Percentiles rank a stretch among this genome's conserved stretches.
Evolutionary conservation across 192 early-diverging fungal genomes (phyloP).

Genomic region (Rhizophagus prolifer): DNA sequence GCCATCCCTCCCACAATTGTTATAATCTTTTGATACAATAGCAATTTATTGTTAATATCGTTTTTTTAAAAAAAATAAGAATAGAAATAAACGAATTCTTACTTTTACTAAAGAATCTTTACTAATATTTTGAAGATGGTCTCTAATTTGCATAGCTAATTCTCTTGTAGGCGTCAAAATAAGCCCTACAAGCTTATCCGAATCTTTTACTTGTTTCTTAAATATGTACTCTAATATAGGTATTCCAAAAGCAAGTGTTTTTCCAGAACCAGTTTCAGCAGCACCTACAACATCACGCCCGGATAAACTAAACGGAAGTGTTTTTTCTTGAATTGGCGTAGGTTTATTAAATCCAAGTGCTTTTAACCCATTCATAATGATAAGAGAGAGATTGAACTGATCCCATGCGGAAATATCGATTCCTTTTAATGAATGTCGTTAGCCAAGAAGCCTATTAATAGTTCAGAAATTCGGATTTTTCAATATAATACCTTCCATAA

Average conservation of each 20-base stretch:
- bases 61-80: neutral
- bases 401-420: conserved; percentile 77
- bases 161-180: conserved; percentile 93
- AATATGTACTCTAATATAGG: conserved; percentile 81
- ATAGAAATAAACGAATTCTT: neutral
- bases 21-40: conserved; percentile 56
- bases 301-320: conserved; percentile 68
- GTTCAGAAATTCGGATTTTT: conserved; percentile 21
- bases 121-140: conserved; percentile 68
- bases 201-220: conserved; percentile 35
- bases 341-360: conserved; percentile 73
- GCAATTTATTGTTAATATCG: neutral
- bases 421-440: conserved; percentile 36
- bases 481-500: conserved; percentile 26
- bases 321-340: conserved; percentile 84
- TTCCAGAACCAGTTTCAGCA: conserved; percentile 93
- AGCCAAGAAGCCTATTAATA: conserved; percentile 28
- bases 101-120: conserved; percentile 34
- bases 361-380: conserved; percentile 66
- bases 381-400: conserved; percentile 52
- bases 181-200: conserved; percentile 54
- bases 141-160: conserved; percentile 90
- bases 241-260: conserved; percentile 94
- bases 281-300: conserved; percentile 87
- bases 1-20: conserved; percentile 95